Evolutionary conservation across 2,329 filamentous ascomycete species (phyloP).

Genomic region (Aspergillus caelatus): DNA sequence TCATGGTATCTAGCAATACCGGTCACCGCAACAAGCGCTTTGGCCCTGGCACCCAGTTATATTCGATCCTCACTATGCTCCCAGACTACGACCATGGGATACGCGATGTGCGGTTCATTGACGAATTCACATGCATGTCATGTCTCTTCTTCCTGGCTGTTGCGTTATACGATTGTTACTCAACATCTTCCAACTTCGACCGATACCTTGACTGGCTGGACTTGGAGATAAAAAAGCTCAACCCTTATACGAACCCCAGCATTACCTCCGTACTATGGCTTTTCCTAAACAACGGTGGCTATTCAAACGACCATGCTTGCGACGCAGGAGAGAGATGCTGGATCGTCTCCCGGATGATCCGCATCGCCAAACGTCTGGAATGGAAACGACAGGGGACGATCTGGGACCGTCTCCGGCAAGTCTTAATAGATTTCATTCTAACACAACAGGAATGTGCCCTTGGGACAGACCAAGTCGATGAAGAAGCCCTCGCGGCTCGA

Average conservation of each 20-base stretch:
- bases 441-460: constrained; percentile 35
- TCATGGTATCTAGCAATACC: constrained; percentile 3
- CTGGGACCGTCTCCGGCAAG: constrained; percentile 31
- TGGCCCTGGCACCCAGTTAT: constrained; percentile 26
- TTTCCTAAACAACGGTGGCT: constrained; percentile 34
- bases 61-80: constrained; percentile 31
- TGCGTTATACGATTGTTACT: constrained; percentile 32
- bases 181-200: constrained; percentile 28
- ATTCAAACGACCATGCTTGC: constrained; percentile 20
- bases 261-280: constrained; percentile 36
- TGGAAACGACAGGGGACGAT: constrained; percentile 31
- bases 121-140: constrained; percentile 36
- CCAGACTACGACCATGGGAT: constrained; percentile 37
- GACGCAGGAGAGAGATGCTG: constrained; percentile 34
- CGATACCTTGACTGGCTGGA: constrained; percentile 32
- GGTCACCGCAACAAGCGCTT: constrained; percentile 22
- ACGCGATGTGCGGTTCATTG: constrained; percentile 35
- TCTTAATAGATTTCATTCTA: constrained; percentile 29
- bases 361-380: constrained; percentile 34
- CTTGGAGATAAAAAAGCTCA: constrained; percentile 26
- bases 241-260: constrained; percentile 29
- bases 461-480: constrained; percentile 24
- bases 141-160: constrained; percentile 35
- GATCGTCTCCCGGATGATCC: constrained; percentile 36
- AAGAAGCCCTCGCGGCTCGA: constrained; percentile 27